Base-by-base conservation (phyloP, 805 yeast species). In the Candida mattraensis region DNA sequence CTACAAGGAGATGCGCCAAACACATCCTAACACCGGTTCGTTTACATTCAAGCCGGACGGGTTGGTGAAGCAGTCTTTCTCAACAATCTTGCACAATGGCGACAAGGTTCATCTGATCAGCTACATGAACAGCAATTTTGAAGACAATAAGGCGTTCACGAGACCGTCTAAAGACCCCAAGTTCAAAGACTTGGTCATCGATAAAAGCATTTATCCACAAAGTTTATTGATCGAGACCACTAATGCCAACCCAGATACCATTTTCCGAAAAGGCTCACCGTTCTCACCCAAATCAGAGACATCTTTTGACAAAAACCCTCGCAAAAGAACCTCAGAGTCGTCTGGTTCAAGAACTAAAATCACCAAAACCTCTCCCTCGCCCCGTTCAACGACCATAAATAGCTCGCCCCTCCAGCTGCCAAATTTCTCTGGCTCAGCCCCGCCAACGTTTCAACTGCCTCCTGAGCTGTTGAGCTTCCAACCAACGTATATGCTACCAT, bases 31-130 rank as follows among this genome's bases (percentile, higher is more conserved):
- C 7, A 12, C 18, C 11, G 64, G 61, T 18, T 63, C 68, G 5
- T 66, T 58, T 48, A 44, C 63, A 12, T 66, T 69, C 51, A 71
- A 74, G 47, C 55, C 64, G 3, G 62, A 73, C 46, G 87, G 88
- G 0, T 58, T 83, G 5, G 61, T 78, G 47, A 83, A 83, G 52
- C 86, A 80, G 55, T 73, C 82, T 19, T 78, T 81, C 47, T 70
- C 82, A 3, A 58, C 79, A 24, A 67, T 75, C 6, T 71, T 81
- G 6, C 63, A 67, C 17, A 72, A 67, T 19, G 72, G 72, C 29
- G 71, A 71, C 30, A 78, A 74, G 40, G 55, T 76, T 17, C 88
- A 83, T 47, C 60, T 83, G 36, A 80, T 83, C 16, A 70, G 82
- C 18, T 83, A 83, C 55, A 61, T 66, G 7, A 26, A 34, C 7